Percentiles rank a stretch among this genome's conserved stretches.
These are phyloP conservation scores for Leccinum rimulosum DNA, from an alignment of 768 basidiomycete species.

Conservation along the genomic window DNA sequence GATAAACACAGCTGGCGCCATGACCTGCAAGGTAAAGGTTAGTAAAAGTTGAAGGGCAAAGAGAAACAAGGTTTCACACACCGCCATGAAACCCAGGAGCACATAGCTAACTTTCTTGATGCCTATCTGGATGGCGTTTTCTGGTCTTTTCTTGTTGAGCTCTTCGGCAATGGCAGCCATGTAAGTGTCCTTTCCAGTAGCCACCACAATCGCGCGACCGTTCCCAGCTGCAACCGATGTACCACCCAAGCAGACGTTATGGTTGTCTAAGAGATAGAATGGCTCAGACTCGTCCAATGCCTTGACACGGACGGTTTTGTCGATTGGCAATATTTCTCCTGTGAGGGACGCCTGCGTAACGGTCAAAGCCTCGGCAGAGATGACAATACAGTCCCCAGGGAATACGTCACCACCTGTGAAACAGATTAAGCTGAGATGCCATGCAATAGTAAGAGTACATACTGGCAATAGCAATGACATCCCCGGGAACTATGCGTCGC, in stretches of 20 bases:
- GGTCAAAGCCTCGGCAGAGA: conserved; percentile 33
- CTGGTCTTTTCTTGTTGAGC: conserved; percentile 30
- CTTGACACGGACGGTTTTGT: conserved; percentile 24
- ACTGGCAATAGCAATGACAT: conserved; percentile 33
- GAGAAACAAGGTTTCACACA: conserved; percentile 7
- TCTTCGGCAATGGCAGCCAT: conserved; percentile 36
- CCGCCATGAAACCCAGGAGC: conserved; percentile 30
- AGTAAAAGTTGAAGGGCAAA: neutral
- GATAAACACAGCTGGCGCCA: conserved; percentile 31
- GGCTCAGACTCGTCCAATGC: conserved; percentile 14
- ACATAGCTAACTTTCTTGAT: conserved; percentile 35
- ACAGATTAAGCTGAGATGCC: neutral
- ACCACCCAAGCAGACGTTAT: conserved; percentile 34
- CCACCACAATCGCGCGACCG: conserved; percentile 30
- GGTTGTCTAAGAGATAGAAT: conserved; percentile 32
- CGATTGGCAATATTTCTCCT: conserved; percentile 36
- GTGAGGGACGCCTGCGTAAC: conserved; percentile 37
- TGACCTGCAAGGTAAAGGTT: conserved; percentile 17
- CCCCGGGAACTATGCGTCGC: conserved; percentile 32
- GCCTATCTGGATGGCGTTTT: conserved; percentile 33
- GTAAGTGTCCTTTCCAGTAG: conserved; percentile 34
- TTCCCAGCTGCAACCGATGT: conserved; percentile 35
- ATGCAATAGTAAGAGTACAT: neutral
- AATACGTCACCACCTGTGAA: conserved; percentile 34
- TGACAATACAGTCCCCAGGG: conserved; percentile 35